Percentiles rank a stretch among this genome's conserved stretches.
Conservation (phyloP, 179 eudicot genomes). For the Carnegiea gigantea region DNA sequence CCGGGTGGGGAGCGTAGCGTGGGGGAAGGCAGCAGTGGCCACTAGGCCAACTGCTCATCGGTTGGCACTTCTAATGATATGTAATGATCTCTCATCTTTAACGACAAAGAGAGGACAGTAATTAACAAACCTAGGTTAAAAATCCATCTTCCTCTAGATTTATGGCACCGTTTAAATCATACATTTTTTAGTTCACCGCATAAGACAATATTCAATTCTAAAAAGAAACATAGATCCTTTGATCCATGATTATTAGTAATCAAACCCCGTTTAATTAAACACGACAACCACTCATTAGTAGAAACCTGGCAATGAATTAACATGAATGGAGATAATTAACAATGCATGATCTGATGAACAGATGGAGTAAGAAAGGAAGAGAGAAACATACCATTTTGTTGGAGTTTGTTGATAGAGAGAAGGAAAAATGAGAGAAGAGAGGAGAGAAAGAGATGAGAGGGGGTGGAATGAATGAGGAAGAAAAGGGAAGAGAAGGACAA, state of each 20-base stretch:
- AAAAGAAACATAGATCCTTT: too few species aligned
- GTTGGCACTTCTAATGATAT: too few species aligned
- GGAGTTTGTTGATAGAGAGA: constrained; percentile 13
- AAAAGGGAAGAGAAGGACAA: constrained; percentile 20
- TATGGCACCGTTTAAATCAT: background rate
- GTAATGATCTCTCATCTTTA: too few species aligned
- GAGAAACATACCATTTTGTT: constrained; percentile 41
- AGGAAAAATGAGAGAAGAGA: background rate
- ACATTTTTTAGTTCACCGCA: background rate
- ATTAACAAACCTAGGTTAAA: background rate
- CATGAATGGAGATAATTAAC: background rate
- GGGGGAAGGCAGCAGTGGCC: too few species aligned
- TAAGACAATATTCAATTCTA: background rate
- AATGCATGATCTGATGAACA: background rate
- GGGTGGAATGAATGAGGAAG: constrained; percentile 6
- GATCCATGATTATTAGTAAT: background rate
- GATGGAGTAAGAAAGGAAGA: background rate
- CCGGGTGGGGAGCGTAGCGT: too few species aligned
- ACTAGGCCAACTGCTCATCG: too few species aligned
- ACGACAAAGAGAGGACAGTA: too few species aligned
- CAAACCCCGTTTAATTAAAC: background rate
- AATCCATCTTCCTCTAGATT: background rate
- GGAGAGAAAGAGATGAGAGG: constrained; percentile 11
- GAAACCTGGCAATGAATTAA: background rate
- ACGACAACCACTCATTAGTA: background rate